Evolutionary conservation across 1,284 basidiomycete species (phyloP), one percentile per base, ranked within the genome.

Genomic region (Schizopora paradoxa): DNA sequence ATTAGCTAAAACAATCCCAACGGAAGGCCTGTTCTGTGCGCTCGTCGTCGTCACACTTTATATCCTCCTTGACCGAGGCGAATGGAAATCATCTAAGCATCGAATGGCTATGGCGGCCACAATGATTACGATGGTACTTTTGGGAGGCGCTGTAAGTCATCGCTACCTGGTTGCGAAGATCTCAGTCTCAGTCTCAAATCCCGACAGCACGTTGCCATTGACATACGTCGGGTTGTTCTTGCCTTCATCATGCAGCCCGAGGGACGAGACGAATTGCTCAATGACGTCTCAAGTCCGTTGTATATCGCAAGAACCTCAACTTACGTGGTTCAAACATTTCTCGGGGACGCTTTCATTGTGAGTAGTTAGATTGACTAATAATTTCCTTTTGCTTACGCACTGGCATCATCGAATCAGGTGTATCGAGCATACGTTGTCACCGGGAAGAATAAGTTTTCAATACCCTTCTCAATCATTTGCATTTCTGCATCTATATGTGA

Each of bases 151-250:
- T n/a, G n/a, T n/a, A n/a, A n/a, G n/a, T n/a, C n/a, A n/a, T n/a
- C n/a, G n/a, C n/a, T n/a, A n/a, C n/a, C n/a, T n/a, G n/a, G n/a
- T n/a, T n/a, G n/a, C n/a, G n/a, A n/a, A n/a, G n/a, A n/a, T n/a
- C n/a, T n/a, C n/a, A n/a, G n/a, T n/a, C n/a, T n/a, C n/a, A n/a
- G n/a, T n/a, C n/a, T n/a, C n/a, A n/a, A n/a, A n/a, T n/a, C n/a
- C n/a, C n/a, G n/a, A n/a, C n/a, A 43, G 42, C 29, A 35, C 14
- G 18, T 43, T 23, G 27, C 42, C 13, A 23, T 43, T 14, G 33
- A 43, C 11, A 33, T 33, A 13, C 31, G 42, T 2, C 33, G 33
- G 14, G 33, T 22, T 19, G 8, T 10, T 3, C 7, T 35, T 5
- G 33, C 8, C 7, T 35, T 35, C 11, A 35, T 35, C 33, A 16